Evolutionary conservation across 164 flowering plant species (phyloP).

Genomic region (Chimonanthus praecox): DNA sequence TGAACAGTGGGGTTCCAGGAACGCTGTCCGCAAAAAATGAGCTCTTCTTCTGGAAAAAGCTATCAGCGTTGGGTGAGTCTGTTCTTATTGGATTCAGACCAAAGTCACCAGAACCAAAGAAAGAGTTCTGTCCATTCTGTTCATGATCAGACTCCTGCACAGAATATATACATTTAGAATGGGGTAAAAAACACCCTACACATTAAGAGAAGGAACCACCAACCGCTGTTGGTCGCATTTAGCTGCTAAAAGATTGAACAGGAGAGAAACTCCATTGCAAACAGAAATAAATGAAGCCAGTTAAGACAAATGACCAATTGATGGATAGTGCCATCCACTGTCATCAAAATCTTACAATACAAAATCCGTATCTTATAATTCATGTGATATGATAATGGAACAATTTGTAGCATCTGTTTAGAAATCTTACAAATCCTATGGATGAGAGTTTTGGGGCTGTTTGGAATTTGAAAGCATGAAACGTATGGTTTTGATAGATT

Average conservation of each 20-base stretch:
- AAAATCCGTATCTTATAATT: too few relatives aligned
- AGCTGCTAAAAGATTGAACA: not conserved
- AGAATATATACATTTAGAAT: not conserved
- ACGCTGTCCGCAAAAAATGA: conserved; percentile 67
- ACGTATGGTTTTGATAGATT: too few relatives aligned
- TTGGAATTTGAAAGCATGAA: too few relatives aligned
- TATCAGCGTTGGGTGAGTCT: conserved; percentile 49
- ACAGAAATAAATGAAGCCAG: not conserved
- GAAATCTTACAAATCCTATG: too few relatives aligned
- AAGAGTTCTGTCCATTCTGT: conserved; percentile 36
- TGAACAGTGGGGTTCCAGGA: conserved; percentile 53
- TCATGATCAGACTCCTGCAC: conserved; percentile 54
- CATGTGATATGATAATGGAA: too few relatives aligned
- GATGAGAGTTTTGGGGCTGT: too few relatives aligned
- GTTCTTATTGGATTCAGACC: conserved; percentile 52
- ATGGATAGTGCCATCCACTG: too few relatives aligned
- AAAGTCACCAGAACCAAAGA: conserved; percentile 57
- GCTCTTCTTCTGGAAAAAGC: conserved; percentile 36
- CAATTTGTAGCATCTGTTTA: too few relatives aligned
- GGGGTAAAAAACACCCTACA: not conserved
- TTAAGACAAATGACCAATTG: too few relatives aligned
- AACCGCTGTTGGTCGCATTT: not conserved
- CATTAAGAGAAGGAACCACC: not conserved
- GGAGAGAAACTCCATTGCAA: not conserved
- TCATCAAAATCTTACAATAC: too few relatives aligned